A percentile compares a stretch with the other conserved stretches of the same genome.
phyloP scores from a whole-genome alignment of 495 filamentous ascomycete genomes.

The Aspergillus olivimuriae region DNA sequence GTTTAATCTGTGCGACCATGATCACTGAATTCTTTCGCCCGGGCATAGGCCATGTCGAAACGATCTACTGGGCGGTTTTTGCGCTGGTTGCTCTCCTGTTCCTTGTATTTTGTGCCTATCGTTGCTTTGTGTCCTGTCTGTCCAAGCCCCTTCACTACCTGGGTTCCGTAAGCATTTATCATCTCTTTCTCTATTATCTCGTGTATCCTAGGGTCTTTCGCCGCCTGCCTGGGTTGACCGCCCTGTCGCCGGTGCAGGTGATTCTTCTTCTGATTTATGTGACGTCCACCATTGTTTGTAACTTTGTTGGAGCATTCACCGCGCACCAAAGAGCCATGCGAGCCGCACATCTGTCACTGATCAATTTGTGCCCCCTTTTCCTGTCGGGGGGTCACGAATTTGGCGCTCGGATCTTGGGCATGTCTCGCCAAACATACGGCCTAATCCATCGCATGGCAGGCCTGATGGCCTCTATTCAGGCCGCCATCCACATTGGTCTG shows the following conservation, averaged over 20 bases:
- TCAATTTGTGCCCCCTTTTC: conserved; percentile 10
- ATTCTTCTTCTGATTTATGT: conserved; percentile 5
- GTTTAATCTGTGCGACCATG: too few species aligned
- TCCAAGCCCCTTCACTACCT: too few species aligned
- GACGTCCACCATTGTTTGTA: conserved; percentile 7
- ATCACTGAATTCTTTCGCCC: too few species aligned
- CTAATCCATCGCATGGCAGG: conserved; percentile 17
- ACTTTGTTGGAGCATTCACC: conserved; percentile 4
- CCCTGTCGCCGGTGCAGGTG: conserved; percentile 1
- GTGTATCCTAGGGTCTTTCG: conserved; percentile 2
- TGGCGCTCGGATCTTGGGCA: conserved; percentile 13
- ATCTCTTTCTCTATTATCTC: conserved; percentile 1
- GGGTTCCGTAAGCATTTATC: background rate
- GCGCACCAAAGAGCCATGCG: conserved; percentile 1
- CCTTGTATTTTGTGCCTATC: too few species aligned
- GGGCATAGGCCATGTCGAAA: too few species aligned
- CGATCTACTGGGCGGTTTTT: too few species aligned
- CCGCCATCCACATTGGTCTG: conserved; percentile 8
- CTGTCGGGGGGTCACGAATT: conserved; percentile 13
- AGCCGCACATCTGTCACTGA: conserved; percentile 10
- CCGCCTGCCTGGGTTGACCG: background rate
- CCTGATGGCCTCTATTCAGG: conserved; percentile 14
- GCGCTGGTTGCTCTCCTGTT: too few species aligned
- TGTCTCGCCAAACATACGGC: conserved; percentile 20
- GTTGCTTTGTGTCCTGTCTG: too few species aligned